Evolutionary conservation across 345 rosid species (phyloP).

Genomic region (Cardamine occulta): DNA sequence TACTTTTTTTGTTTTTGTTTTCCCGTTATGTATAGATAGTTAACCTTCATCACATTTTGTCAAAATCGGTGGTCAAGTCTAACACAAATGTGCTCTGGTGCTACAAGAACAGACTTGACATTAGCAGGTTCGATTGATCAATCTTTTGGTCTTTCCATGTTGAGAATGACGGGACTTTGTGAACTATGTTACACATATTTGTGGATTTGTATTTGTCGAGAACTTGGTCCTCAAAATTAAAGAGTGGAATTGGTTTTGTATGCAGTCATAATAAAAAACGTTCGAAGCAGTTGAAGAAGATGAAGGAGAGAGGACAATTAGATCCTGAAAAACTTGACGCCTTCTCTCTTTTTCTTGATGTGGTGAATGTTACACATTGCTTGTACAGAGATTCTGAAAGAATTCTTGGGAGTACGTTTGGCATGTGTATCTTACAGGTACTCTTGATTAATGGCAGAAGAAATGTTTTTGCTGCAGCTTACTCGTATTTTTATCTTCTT

Average conservation of each 20-base stretch:
- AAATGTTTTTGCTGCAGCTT: neutral
- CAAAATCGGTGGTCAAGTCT: constrained; percentile 72
- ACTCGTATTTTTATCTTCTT: neutral
- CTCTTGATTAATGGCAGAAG: neutral
- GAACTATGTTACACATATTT: neutral
- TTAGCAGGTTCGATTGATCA: constrained; percentile 75
- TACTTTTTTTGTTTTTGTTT: neutral
- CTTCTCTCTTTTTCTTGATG: constrained; percentile 86
- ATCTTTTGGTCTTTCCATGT: constrained; percentile 4
- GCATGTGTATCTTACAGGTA: constrained; percentile 96
- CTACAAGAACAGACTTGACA: constrained; percentile 88
- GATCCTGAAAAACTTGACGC: constrained; percentile 97
- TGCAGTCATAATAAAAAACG: constrained; percentile 92
- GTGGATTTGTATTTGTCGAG: neutral
- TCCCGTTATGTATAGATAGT: constrained; percentile 61
- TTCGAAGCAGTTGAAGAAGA: constrained; percentile 82
- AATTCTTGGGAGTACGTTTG: constrained; percentile 93
- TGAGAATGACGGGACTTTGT: neutral
- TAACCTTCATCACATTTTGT: constrained; percentile 84
- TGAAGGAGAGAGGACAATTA: constrained; percentile 83
- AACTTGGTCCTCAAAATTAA: constrained; percentile 13
- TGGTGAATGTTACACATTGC: constrained; percentile 77
- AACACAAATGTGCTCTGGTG: constrained; percentile 88
- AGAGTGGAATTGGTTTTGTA: constrained; percentile 25
- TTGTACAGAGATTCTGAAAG: constrained; percentile 88